Percentiles rank a stretch among this genome's conserved stretches.
Evolutionary conservation across 1,139 yeast species (phyloP).

Genomic region (Suzukiozyma palmioleophila): DNA sequence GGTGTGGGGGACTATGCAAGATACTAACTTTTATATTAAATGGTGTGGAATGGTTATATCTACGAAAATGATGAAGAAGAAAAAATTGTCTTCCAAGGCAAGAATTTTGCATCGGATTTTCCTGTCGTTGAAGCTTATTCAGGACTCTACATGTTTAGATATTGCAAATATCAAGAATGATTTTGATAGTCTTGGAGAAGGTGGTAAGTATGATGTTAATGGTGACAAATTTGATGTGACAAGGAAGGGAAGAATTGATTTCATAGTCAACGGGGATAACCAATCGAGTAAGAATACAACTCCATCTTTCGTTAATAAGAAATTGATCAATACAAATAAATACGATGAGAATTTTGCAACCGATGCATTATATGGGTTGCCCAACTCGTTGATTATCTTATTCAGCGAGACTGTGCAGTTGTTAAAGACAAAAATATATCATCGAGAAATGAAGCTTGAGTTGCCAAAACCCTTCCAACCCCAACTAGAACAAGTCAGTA

Average conservation of each 20-base stretch:
- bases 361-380: constrained; percentile 80
- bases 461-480: constrained; percentile 43
- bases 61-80: constrained; percentile 62
- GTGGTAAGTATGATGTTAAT: constrained; percentile 33
- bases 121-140: constrained; percentile 69
- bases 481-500: constrained; percentile 46
- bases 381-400: constrained; percentile 69
- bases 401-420: constrained; percentile 69
- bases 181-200: constrained; percentile 26
- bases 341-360: constrained; percentile 62
- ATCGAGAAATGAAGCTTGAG: constrained; percentile 25
- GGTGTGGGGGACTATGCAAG: constrained; percentile 90
- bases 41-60: constrained; percentile 75
- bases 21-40: constrained; percentile 68
- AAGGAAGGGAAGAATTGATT: constrained; percentile 42
- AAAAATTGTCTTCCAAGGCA: constrained; percentile 71
- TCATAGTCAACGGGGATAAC: constrained; percentile 32
- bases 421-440: constrained; percentile 57
- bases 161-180: constrained; percentile 36
- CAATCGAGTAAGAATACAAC: constrained; percentile 21
- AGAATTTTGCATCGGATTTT: constrained; percentile 72
- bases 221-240: constrained; percentile 26
- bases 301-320: constrained; percentile 42
- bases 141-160: constrained; percentile 64
- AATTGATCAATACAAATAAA: constrained; percentile 39